A percentile compares a stretch with the other conserved stretches of the same genome.
Conservation (phyloP, 225 moss, liverwort and hornwort species). For the Neckera pumila region DNA sequence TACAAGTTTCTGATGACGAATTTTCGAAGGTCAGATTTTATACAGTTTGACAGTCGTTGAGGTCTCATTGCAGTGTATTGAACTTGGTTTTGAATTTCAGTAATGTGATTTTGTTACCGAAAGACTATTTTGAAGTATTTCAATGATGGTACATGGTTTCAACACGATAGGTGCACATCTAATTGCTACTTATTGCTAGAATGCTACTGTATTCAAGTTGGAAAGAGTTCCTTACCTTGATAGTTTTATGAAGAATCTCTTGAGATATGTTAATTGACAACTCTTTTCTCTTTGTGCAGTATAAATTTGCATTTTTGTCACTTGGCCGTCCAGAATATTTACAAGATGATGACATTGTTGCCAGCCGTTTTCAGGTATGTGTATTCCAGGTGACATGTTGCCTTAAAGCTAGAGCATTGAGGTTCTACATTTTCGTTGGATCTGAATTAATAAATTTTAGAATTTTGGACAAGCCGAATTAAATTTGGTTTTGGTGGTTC, state of each 20-base stretch:
- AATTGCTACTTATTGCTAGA: not conserved
- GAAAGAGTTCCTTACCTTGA: not conserved
- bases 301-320: conserved; percentile 91
- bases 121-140: not conserved
- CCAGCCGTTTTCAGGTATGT: conserved; percentile 80
- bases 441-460: not conserved
- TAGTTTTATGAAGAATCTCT: not conserved
- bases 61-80: not conserved
- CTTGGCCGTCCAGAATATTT: conserved; percentile 83
- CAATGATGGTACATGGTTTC: not conserved
- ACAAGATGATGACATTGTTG: conserved; percentile 85
- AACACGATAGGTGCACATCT: not conserved
- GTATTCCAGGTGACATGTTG: not conserved
- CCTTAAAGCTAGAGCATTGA: not conserved
- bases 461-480: not conserved
- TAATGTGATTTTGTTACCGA: not conserved
- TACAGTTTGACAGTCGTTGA: not conserved
- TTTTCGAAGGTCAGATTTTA: conserved; percentile 60
- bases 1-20: conserved; percentile 69
- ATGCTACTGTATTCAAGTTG: not conserved
- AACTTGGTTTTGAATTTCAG: not conserved
- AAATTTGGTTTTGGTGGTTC: not conserved
- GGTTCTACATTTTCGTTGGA: not conserved
- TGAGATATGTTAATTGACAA: not conserved
- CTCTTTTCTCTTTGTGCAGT: conserved; percentile 40